Evolutionary conservation across 306 rosid genomes (phyloP).

Genomic region (Ammopiptanthus mongolicus): DNA sequence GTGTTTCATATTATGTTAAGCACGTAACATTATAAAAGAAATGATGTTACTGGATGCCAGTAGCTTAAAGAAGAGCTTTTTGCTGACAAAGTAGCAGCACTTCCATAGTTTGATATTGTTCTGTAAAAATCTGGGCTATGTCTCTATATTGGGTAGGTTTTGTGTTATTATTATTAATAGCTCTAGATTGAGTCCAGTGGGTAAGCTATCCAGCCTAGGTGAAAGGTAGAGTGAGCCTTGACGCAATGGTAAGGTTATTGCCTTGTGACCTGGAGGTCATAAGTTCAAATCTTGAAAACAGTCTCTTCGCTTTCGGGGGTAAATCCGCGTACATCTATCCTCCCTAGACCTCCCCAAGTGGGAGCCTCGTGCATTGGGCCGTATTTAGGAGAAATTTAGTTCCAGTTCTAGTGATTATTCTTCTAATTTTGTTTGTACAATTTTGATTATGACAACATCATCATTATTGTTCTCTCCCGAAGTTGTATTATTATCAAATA

Average conservation of each 20-base stretch:
- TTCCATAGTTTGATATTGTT: too few relatives aligned
- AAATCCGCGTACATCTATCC: too few relatives aligned
- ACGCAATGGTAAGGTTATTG: too few relatives aligned
- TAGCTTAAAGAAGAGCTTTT: background rate
- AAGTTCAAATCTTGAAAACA: too few relatives aligned
- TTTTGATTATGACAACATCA: constrained; percentile 4
- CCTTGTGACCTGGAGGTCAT: too few relatives aligned
- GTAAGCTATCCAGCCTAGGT: background rate
- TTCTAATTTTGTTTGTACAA: background rate
- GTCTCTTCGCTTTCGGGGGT: too few relatives aligned
- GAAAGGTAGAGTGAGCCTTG: background rate
- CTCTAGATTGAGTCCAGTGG: background rate
- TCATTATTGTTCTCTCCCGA: constrained; percentile 12
- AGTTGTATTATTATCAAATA: background rate
- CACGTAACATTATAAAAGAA: background rate
- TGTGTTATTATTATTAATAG: background rate
- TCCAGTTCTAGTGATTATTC: background rate
- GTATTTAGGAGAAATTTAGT: background rate
- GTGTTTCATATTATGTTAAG: background rate
- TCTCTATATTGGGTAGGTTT: background rate
- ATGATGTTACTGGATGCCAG: background rate
- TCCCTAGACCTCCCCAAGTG: too few relatives aligned
- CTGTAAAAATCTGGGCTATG: background rate
- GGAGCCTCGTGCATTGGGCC: too few relatives aligned
- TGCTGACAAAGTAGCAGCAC: background rate